Conservation (phyloP, 257 asterid species). For the Solanum medicagineum region DNA sequence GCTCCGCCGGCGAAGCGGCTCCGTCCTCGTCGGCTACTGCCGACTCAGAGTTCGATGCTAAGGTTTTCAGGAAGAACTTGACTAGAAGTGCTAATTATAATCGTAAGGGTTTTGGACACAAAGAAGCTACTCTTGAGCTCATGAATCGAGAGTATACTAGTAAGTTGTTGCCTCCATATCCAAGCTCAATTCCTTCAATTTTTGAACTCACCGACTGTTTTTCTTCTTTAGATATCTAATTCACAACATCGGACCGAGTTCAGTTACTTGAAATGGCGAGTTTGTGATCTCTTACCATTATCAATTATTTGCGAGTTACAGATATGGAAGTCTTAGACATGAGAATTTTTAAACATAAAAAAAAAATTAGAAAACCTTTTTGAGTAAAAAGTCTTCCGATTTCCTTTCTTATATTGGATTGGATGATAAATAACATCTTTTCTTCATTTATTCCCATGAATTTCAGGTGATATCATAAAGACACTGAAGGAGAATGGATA, state of each 20-base stretch:
- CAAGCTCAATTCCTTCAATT: not conserved
- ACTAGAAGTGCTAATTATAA: conserved; percentile 84
- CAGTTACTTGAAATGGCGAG: not conserved
- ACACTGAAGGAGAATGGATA: conserved; percentile 72
- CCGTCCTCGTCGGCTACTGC: conserved; percentile 24
- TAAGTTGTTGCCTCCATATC: conserved; percentile 14
- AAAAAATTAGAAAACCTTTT: not conserved
- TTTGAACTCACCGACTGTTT: not conserved
- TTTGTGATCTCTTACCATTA: not conserved
- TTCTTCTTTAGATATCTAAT: too few species aligned
- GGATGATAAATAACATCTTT: not conserved
- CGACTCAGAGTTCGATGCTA: conserved; percentile 60
- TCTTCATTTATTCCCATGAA: not conserved
- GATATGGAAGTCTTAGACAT: not conserved
- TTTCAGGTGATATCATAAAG: conserved; percentile 78
- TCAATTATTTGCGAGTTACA: not conserved
- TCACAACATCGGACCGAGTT: not conserved
- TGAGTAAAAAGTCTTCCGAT: not conserved
- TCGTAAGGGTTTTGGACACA: conserved; percentile 84
- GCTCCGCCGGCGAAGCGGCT: conserved; percentile 49
- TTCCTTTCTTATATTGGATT: not conserved
- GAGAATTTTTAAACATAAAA: not conserved
- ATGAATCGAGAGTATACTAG: conserved; percentile 82
- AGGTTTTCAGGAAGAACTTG: conserved; percentile 74
- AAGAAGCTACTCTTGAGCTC: conserved; percentile 59